Percentiles rank a stretch among this genome's conserved stretches.
phyloP scores from a whole-genome alignment of 2,329 filamentous ascomycete species.

The Cladosporium phlei region DNA sequence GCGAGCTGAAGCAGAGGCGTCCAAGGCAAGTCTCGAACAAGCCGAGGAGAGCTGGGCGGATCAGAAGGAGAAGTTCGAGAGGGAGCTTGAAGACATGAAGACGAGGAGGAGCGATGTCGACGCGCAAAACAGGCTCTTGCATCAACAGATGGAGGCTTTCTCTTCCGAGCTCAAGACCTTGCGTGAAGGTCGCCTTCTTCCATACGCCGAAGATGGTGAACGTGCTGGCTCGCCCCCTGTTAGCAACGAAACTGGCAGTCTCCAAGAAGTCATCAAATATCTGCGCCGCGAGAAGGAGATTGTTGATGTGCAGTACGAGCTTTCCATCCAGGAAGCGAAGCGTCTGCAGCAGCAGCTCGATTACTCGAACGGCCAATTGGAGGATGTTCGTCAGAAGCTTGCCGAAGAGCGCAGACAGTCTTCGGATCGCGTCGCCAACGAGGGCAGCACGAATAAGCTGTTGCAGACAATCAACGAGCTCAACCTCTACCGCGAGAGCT shows the following conservation, averaged over 20 bases:
- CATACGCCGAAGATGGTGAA: slow-evolving; percentile 49
- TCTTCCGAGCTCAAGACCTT: slow-evolving; percentile 68
- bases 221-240: slow-evolving; percentile 34
- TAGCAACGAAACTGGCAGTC: slow-evolving; percentile 54
- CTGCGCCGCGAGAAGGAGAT: slow-evolving; percentile 96
- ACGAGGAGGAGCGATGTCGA: slow-evolving; percentile 76
- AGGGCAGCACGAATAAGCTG: slow-evolving; percentile 78
- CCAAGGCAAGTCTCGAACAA: slow-evolving; percentile 71
- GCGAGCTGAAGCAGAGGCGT: slow-evolving; percentile 78
- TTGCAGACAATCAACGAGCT: slow-evolving; percentile 94
- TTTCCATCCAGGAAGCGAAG: slow-evolving; percentile 82
- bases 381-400: slow-evolving; percentile 82
- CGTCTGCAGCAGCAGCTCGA: slow-evolving; percentile 85
- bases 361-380: slow-evolving; percentile 79
- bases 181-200: slow-evolving; percentile 64
- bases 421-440: slow-evolving; percentile 66
- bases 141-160: slow-evolving; percentile 81
- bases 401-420: slow-evolving; percentile 80
- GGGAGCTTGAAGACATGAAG: slow-evolving; percentile 74
- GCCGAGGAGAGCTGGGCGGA: slow-evolving; percentile 87
- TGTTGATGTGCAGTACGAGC: slow-evolving; percentile 88
- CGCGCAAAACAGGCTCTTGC: slow-evolving; percentile 84
- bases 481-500: slow-evolving; percentile 93
- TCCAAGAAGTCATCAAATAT: slow-evolving; percentile 88
- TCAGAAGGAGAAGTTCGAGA: slow-evolving; percentile 72